Evolutionary conservation across 192 early-diverging fungal species (phyloP).

Genomic region (Mortierella antarctica): DNA sequence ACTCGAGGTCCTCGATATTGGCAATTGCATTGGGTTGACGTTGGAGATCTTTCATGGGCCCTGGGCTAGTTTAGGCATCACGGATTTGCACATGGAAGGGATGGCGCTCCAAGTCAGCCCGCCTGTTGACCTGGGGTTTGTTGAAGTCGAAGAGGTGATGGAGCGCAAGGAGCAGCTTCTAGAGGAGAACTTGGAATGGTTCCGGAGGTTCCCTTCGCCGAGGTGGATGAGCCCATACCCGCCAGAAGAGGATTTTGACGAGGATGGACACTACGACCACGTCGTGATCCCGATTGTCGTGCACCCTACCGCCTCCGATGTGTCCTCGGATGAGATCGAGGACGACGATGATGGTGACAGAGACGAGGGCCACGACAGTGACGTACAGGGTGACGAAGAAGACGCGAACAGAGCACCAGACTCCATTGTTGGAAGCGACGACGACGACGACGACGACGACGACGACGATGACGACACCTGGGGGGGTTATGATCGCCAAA

Average conservation of each 20-base stretch:
- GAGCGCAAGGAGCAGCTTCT: too few relatives aligned
- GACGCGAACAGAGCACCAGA: too few relatives aligned
- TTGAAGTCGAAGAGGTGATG: neutral
- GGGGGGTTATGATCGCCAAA: too few relatives aligned
- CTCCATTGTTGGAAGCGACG: too few relatives aligned
- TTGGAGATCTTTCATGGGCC: conserved; percentile 26
- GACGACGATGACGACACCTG: neutral
- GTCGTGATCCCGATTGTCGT: neutral
- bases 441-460: neutral
- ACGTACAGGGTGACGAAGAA: neutral
- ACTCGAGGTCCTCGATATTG: conserved; percentile 5
- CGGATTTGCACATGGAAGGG: conserved; percentile 2
- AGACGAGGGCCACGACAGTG: neutral
- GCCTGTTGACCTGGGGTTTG: neutral
- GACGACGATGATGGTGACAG: neutral
- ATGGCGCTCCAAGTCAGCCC: neutral
- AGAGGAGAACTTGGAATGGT: too few relatives aligned
- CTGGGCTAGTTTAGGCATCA: conserved; percentile 12
- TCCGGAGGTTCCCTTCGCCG: too few relatives aligned
- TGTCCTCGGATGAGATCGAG: neutral
- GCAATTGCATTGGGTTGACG: neutral
- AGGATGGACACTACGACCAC: conserved; percentile 2
- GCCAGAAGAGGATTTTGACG: conserved; percentile 2
- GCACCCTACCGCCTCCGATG: too few relatives aligned
- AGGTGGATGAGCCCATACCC: too few relatives aligned